Base-by-base conservation (phyloP, 257 asterid genomes). In the Capsicum chinense region DNA sequence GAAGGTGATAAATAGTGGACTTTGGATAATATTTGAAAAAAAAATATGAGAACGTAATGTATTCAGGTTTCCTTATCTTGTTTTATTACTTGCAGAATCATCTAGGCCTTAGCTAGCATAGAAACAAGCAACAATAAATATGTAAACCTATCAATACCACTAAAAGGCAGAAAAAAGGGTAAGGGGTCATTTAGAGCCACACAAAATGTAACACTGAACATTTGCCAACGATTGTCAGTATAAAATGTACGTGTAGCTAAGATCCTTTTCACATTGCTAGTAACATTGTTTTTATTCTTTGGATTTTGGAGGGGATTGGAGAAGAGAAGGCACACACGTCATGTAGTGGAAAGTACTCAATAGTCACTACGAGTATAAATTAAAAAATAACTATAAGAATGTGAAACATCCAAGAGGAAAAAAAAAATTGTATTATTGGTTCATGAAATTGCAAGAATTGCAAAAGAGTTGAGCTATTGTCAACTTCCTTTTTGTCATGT, bases 31-130 rank as follows among this genome's bases (percentile, higher is more conserved):
- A 50, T 1, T n/a, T 83, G 50, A 7, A 42, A 2, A 62, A 62
- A 35, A 39, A 67, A 39, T 83, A 21, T 73, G 86, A 73, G 83
- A 83, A 21, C 76, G 16, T 58, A 16, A 59, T 74, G 63, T 33
- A 47, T 58, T 83, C 26, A 13, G 37, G 17, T 56, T 73, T 50
- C 83, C 62, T 73, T 83, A 54, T 83, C 85, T 71, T 71, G 63
- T 70, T 70, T 57, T 83, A 35, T 69, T 74, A 35, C 17, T 70
- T 70, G 35, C 3, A 5, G 21, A 67, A 26, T 6, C 5, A 26
- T 76, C 5, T 14, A 76, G 13, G 81, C 19, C 26, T 0, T 76
- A 54, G 73, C 48, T 35, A 33, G 48, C 26, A 52, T 35, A 33
- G 48, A 26, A 52, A 76, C 13, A 76, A 52, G 0, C 62, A 62